phyloP scores from a whole-genome alignment of 2,329 filamentous ascomycete species.

The Tolypocladium inflatum region DNA sequence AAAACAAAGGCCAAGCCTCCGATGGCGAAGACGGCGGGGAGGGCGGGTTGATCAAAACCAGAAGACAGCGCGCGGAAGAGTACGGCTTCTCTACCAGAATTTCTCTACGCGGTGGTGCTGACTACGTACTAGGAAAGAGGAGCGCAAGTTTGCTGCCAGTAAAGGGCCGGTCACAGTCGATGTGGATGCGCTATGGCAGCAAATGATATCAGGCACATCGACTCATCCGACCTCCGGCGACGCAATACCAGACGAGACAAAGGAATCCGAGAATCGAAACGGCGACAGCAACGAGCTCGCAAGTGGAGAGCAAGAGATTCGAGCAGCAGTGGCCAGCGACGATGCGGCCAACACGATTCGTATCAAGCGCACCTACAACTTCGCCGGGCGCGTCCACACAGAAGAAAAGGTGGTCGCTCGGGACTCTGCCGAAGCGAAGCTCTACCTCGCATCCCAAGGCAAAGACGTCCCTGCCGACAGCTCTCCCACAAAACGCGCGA shows the following conservation, averaged over 20 bases:
- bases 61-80: slow-evolving; percentile 59
- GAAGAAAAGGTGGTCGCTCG: slow-evolving; percentile 61
- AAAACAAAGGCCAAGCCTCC: slow-evolving; percentile 20
- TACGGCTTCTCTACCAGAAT: slow-evolving; percentile 19
- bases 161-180: slow-evolving; percentile 58
- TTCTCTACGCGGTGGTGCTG: slow-evolving; percentile 1
- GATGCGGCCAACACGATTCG: slow-evolving; percentile 38
- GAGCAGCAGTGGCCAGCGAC: slow-evolving; percentile 3
- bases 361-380: slow-evolving; percentile 65
- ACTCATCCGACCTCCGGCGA: not conserved
- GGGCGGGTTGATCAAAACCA: slow-evolving; percentile 61
- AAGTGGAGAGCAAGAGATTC: not conserved
- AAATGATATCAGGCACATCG: slow-evolving; percentile 44
- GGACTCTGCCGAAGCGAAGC: slow-evolving; percentile 55
- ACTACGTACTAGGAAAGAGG: slow-evolving; percentile 37
- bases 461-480: slow-evolving; percentile 16
- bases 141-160: slow-evolving; percentile 40
- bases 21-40: slow-evolving; percentile 49
- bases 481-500: slow-evolving; percentile 29
- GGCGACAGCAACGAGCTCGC: not conserved
- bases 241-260: not conserved
- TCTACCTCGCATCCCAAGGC: slow-evolving; percentile 48
- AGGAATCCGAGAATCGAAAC: not conserved
- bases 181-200: slow-evolving; percentile 61
- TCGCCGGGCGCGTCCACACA: slow-evolving; percentile 61